These are phyloP conservation scores for Hemileia vastatrix DNA, from an alignment of 1,284 basidiomycete genomes.

Conservation along the genomic window DNA sequence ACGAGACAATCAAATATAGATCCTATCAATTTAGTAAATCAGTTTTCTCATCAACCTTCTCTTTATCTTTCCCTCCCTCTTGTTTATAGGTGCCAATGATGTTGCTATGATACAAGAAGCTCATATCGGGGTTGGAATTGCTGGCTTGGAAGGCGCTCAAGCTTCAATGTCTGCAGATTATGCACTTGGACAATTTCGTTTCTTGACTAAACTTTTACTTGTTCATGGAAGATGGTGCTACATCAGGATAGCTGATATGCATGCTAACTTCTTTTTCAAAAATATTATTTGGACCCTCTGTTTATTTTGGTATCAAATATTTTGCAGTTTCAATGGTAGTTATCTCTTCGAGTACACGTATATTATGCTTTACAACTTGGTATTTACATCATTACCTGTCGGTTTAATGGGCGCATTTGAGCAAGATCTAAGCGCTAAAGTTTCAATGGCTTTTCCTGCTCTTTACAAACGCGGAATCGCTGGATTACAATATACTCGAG, in stretches of 20 bases:
- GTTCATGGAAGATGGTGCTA: slow-evolving; percentile 97
- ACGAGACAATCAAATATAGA: no score
- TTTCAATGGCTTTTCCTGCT: slow-evolving; percentile 81
- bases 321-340: slow-evolving; percentile 76
- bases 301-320: slow-evolving; percentile 89
- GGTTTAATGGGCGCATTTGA: slow-evolving; percentile 88
- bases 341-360: slow-evolving; percentile 95
- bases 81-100: slow-evolving; percentile 58
- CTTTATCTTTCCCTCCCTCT: slow-evolving; percentile 29
- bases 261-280: slow-evolving; percentile 95
- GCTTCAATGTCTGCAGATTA: slow-evolving; percentile 99
- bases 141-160: slow-evolving; percentile 91
- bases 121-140: slow-evolving; percentile 86
- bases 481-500: slow-evolving; percentile 81
- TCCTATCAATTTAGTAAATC: no score
- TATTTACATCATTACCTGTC: slow-evolving; percentile 89
- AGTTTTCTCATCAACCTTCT: no score
- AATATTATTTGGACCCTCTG: slow-evolving; percentile 83
- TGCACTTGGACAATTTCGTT: slow-evolving; percentile 94
- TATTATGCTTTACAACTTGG: slow-evolving; percentile 59
- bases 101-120: slow-evolving; percentile 98
- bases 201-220: slow-evolving; percentile 74
- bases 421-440: slow-evolving; percentile 85
- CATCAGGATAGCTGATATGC: slow-evolving; percentile 73
- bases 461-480: slow-evolving; percentile 86